Evolutionary conservation across 2,329 filamentous ascomycete species (phyloP), one percentile per base, ranked within the genome.

Genomic region (Cladosporium sp.): DNA sequence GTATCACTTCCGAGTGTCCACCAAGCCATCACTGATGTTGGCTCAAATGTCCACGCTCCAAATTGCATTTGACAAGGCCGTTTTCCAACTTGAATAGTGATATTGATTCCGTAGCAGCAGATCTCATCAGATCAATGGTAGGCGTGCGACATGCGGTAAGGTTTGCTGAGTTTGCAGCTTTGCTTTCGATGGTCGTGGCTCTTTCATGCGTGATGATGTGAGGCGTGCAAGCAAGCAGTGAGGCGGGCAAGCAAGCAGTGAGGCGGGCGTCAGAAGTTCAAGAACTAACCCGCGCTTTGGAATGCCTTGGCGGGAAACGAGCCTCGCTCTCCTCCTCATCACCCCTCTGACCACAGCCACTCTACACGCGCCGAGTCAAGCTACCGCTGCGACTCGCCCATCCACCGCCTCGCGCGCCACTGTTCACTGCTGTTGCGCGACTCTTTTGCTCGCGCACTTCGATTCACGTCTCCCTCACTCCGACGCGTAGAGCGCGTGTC

Each of bases 401-500:
- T 55, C 52, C n/a, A 2, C 10, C 52, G 16, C 52, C 52, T 12
- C 31, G 26, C 28, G 52, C 52, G 21, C 28, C 29, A 21, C 52
- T 29, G 28, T 55, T n/a, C 26, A 55, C 29, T 55, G 28, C 5
- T 5, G 10, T 31, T 21, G 52, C 28, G 52, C 52, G 52, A 29
- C 18, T 31, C 52, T 55, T 55, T 14, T 33, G 29, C 29, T 21
- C 18, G 28, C 52, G 52, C 55, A 23, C 21, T 11, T 23, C 33
- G 10, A 57, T 37, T 21, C 33, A 57, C 52, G 26, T n/a, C 28
- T 35, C 49, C 26, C 37, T 31, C 52, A 35, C 61, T 26, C 60
- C 50, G 50, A 63, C 61, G 61, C 61, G 61, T 62, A 18, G 26
- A 46, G 49, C 61, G 61, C 61, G 61, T 63, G 23, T 18, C 40